Conservation (phyloP, 2,329 filamentous ascomycete species). For the Aspergillus proliferans region DNA sequence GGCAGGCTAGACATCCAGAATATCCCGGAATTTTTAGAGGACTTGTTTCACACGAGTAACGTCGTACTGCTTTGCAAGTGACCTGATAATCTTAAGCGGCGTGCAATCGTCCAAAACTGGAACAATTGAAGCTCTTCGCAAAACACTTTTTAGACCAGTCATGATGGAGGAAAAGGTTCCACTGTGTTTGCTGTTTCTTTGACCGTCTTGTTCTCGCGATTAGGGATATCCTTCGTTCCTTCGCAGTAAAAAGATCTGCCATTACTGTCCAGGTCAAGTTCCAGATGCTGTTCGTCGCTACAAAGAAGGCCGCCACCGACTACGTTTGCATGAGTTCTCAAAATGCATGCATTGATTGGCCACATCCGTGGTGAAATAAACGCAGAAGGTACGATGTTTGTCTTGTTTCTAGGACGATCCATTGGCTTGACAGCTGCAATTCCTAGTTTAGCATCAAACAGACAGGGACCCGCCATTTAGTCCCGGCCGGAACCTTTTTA, state of each 20-base stretch:
- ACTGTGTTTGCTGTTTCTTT: constrained; percentile 4
- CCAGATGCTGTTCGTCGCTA: constrained; percentile 3
- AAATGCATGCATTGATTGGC: constrained; percentile 15
- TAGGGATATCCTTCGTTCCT: constrained; percentile 2
- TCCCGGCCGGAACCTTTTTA: constrained; percentile 14
- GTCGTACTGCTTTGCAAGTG: constrained; percentile 26
- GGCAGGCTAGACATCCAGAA: constrained; percentile 18
- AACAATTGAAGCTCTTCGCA: constrained; percentile 14
- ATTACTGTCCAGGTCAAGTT: constrained; percentile 2
- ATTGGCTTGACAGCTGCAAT: constrained; percentile 21
- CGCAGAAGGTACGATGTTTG: constrained; percentile 23
- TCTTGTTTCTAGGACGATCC: constrained; percentile 11
- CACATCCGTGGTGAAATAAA: constrained; percentile 10
- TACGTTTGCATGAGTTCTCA: constrained; percentile 26
- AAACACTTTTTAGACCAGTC: constrained; percentile 18
- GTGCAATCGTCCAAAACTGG: constrained; percentile 12
- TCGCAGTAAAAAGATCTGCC: neutral
- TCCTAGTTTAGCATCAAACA: constrained; percentile 18
- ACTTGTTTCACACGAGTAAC: constrained; percentile 35
- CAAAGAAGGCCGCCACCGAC: constrained; percentile 18
- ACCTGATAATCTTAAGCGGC: constrained; percentile 24
- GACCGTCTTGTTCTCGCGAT: constrained; percentile 2
- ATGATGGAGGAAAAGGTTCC: neutral
- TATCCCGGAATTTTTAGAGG: constrained; percentile 23
- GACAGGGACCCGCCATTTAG: constrained; percentile 16